phyloP scores from a whole-genome alignment of 108 stramenopile species.

The Skeletonema marinoi region DNA sequence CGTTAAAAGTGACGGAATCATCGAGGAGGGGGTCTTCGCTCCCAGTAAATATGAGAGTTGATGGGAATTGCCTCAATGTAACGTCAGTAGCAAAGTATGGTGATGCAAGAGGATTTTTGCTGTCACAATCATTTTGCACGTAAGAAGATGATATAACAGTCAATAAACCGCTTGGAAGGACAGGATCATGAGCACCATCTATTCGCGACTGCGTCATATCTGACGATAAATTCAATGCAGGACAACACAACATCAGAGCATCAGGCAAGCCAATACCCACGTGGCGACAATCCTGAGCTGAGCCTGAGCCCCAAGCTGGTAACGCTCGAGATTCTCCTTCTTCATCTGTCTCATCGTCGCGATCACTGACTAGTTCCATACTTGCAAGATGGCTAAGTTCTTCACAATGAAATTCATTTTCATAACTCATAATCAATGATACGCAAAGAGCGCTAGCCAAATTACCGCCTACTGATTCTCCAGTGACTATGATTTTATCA shows the following conservation, averaged over 20 bases:
- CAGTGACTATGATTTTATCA: conserved; percentile 74
- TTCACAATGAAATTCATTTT: conserved; percentile 23
- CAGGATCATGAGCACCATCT: conserved; percentile 73
- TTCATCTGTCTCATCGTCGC: conserved; percentile 20
- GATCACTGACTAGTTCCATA: conserved; percentile 25
- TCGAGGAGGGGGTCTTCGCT: conserved; percentile 87
- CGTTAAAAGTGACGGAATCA: conserved; percentile 84
- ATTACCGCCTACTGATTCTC: conserved; percentile 84
- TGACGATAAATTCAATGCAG: conserved; percentile 72
- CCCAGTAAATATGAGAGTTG: conserved; percentile 65
- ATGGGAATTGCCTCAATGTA: conserved; percentile 62
- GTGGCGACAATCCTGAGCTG: neutral
- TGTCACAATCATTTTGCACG: conserved; percentile 40
- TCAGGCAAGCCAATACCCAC: conserved; percentile 54
- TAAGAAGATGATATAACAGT: conserved; percentile 78
- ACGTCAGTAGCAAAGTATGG: conserved; percentile 77
- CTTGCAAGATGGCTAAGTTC: conserved; percentile 15
- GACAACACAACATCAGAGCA: conserved; percentile 80
- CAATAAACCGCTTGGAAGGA: conserved; percentile 75
- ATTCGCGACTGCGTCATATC: conserved; percentile 70
- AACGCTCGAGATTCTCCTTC: neutral
- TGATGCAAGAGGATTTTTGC: conserved; percentile 69
- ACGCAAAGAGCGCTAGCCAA: conserved; percentile 77
- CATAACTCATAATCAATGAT: conserved; percentile 50
- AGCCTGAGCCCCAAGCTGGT: neutral